Percentiles rank a stretch among this genome's conserved stretches.
These are phyloP conservation scores for Metschnikowia lachancei DNA, from an alignment of 805 yeast species.

Conservation along the genomic window DNA sequence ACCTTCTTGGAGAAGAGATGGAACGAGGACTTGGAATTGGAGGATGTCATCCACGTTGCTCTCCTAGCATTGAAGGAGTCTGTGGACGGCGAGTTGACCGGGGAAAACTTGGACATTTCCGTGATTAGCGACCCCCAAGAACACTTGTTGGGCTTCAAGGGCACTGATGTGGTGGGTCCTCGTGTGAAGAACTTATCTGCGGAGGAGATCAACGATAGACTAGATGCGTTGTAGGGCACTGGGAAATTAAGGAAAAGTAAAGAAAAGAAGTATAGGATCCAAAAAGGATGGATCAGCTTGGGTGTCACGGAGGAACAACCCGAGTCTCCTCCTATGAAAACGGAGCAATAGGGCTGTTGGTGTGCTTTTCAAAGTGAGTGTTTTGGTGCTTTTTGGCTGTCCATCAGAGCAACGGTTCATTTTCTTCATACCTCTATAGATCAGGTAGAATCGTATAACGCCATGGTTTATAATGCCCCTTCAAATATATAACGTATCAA, in stretches of 20 bases:
- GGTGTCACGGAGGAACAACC: too few species aligned
- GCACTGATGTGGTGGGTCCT: constrained; percentile 83
- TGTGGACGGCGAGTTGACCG: constrained; percentile 96
- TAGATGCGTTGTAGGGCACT: constrained; percentile 68
- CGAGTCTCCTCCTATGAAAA: too few species aligned
- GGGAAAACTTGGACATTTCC: constrained; percentile 91
- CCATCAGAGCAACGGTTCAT: too few species aligned
- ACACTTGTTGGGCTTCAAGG: constrained; percentile 78
- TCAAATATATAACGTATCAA: too few species aligned
- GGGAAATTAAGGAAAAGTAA: background rate
- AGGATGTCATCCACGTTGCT: constrained; percentile 97
- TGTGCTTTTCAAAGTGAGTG: too few species aligned
- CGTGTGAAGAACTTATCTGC: constrained; percentile 79
- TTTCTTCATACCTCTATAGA: too few species aligned
- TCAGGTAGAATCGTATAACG: too few species aligned
- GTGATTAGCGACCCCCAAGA: constrained; percentile 82
- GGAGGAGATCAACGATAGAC: constrained; percentile 93
- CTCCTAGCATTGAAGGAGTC: constrained; percentile 90
- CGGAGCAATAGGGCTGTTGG: too few species aligned
- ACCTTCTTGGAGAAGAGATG: constrained; percentile 96
- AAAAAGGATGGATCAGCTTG: too few species aligned
- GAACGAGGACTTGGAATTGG: constrained; percentile 95
- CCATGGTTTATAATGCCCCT: too few species aligned
- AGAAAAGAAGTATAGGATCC: background rate
- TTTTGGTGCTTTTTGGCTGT: too few species aligned